Percentiles rank a stretch among this genome's conserved stretches.
phyloP scores from a whole-genome alignment of 2,329 filamentous ascomycete species.

The Phaeosphaeriaceae sp. region DNA sequence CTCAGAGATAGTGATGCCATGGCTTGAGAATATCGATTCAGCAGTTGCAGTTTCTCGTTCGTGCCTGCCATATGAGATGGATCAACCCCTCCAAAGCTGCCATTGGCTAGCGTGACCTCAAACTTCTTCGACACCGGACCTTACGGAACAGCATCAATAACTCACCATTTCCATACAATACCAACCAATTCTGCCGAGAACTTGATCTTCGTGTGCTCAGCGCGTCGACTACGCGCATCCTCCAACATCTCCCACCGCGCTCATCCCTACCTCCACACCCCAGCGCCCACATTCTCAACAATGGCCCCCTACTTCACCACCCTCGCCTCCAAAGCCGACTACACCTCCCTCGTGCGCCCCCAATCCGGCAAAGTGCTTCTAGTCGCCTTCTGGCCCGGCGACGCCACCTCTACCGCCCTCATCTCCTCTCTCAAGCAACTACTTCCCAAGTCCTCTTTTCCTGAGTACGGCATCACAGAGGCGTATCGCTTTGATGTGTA shows the following conservation, averaged over 20 bases:
- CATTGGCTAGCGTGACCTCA: background rate
- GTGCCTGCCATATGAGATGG: background rate
- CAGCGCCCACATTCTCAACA: conserved; percentile 1
- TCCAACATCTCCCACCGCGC: background rate
- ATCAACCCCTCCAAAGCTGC: background rate
- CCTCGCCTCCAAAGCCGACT: conserved; percentile 24
- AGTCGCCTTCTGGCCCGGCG: conserved; percentile 30
- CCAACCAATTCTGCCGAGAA: background rate
- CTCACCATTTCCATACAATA: background rate
- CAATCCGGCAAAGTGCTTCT: conserved; percentile 28
- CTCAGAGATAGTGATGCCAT: background rate
- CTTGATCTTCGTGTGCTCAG: background rate
- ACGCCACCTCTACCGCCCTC: conserved; percentile 22
- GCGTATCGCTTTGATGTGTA: conserved; percentile 35
- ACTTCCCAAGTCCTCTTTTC: conserved; percentile 18
- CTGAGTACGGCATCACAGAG: conserved; percentile 19
- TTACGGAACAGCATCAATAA: background rate
- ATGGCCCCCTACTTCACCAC: conserved; percentile 19
- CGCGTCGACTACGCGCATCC: background rate
- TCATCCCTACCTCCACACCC: background rate
- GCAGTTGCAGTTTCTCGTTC: background rate
- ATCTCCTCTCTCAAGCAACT: conserved; percentile 19
- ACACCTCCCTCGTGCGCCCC: conserved; percentile 19
- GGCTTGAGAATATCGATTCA: background rate
- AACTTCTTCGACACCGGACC: background rate